A percentile compares a stretch with the other conserved stretches of the same genome.
These are phyloP conservation scores for Hygrocybe coccinea DNA, from an alignment of 768 basidiomycete genomes.

Conservation along the genomic window DNA sequence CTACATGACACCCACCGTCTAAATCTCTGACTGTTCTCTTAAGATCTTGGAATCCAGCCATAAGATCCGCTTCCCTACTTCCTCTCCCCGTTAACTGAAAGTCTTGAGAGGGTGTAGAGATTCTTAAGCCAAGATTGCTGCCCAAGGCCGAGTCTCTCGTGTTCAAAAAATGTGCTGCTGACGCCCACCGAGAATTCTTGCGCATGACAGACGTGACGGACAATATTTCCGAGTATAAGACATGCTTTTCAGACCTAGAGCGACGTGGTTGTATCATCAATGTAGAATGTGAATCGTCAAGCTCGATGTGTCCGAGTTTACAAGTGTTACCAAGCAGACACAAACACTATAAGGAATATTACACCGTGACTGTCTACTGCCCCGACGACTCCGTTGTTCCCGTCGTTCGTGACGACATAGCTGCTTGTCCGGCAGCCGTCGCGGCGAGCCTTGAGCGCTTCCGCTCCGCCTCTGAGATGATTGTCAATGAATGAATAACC, in stretches of 20 bases:
- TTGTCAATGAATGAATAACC: not conserved
- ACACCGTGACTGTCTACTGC: conserved; percentile 5
- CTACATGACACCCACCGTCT: conserved; percentile 45
- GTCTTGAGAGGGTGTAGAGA: conserved; percentile 46
- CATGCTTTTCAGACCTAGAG: conserved; percentile 56
- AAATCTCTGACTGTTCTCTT: conserved; percentile 67
- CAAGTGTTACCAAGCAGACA: not conserved
- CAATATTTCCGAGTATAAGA: conserved; percentile 85
- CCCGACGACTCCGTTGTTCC: conserved; percentile 18
- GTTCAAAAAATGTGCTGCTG: conserved; percentile 57
- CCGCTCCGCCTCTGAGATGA: conserved; percentile 77
- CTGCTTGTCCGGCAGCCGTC: conserved; percentile 86
- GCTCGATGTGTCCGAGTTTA: not conserved
- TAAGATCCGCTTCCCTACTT: conserved; percentile 75
- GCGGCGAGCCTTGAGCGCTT: conserved; percentile 88
- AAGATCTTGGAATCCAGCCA: conserved; percentile 85
- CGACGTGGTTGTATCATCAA: not conserved
- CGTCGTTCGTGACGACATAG: conserved; percentile 64
- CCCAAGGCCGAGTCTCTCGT: conserved; percentile 65
- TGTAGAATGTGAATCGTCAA: not conserved
- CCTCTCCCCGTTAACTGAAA: conserved; percentile 44
- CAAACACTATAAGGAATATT: not conserved
- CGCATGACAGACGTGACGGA: conserved; percentile 93
- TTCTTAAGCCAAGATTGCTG: conserved; percentile 67
- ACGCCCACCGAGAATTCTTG: conserved; percentile 96